A percentile compares a stretch with the other conserved stretches of the same genome.
phyloP scores from a whole-genome alignment of 31 red algal genomes.

The Bonnemaisonia californica region DNA sequence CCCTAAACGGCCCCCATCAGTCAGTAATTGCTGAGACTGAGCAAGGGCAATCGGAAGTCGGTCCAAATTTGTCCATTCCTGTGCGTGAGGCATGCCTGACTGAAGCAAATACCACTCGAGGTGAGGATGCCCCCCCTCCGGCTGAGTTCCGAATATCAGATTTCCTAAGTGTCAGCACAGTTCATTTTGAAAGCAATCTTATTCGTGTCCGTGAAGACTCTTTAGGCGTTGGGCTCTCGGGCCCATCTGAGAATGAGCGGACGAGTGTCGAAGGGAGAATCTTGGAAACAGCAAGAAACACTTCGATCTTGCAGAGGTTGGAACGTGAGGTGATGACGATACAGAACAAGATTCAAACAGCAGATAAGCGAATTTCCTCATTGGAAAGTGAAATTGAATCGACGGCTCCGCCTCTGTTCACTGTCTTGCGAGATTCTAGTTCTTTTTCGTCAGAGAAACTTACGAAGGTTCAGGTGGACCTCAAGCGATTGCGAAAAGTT shows the following conservation, averaged over 20 bases:
- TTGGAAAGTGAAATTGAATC: slow-evolving; percentile 33
- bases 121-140: not conserved
- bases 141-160: not conserved
- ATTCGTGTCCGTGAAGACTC: slow-evolving; percentile 25
- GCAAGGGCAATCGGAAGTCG: no score
- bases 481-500: slow-evolving; percentile 47
- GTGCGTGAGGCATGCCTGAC: no score
- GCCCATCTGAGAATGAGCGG: slow-evolving; percentile 20
- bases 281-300: slow-evolving; percentile 31
- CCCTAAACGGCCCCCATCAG: not conserved
- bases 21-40: no score
- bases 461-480: slow-evolving; percentile 8
- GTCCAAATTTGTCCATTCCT: no score
- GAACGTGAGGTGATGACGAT: slow-evolving; percentile 8
- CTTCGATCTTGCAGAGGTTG: slow-evolving; percentile 11
- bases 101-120: no score
- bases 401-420: slow-evolving; percentile 22
- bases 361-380: slow-evolving; percentile 4
- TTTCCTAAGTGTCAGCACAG: not conserved
- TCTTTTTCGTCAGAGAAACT: slow-evolving; percentile 6
- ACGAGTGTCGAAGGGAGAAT: slow-evolving; percentile 21
- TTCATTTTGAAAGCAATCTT: slow-evolving; percentile 31
- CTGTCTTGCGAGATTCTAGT: slow-evolving; percentile 17
- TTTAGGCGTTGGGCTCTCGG: slow-evolving; percentile 12
- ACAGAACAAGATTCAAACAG: not conserved